A percentile compares a stretch with the other conserved stretches of the same genome.
Conservation (phyloP, 164 flowering plant genomes). For the Aristolochia californica region DNA sequence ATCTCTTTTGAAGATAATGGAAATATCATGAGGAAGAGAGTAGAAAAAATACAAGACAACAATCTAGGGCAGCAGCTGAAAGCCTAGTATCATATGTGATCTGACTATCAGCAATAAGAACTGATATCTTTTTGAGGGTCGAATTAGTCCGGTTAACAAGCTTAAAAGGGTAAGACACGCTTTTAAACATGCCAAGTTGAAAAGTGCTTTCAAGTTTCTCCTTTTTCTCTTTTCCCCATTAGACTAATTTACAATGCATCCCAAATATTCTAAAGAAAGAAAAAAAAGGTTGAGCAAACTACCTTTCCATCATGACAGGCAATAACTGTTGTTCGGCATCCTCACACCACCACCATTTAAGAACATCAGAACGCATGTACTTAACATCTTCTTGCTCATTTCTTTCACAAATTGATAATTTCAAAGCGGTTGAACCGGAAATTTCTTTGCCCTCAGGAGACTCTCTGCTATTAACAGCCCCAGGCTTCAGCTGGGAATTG, state of each 20-base stretch:
- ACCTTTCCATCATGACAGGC: slow-evolving; percentile 44
- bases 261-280: not conserved
- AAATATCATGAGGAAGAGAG: too few species aligned
- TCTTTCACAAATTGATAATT: slow-evolving; percentile 35
- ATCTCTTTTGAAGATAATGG: too few species aligned
- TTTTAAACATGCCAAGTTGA: too few species aligned
- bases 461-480: slow-evolving; percentile 30
- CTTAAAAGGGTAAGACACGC: too few species aligned
- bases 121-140: too few species aligned
- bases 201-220: too few species aligned
- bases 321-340: slow-evolving; percentile 33
- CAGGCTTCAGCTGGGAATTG: slow-evolving; percentile 64
- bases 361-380: slow-evolving; percentile 56
- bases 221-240: too few species aligned
- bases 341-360: slow-evolving; percentile 80
- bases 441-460: slow-evolving; percentile 57
- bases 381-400: slow-evolving; percentile 37
- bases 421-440: slow-evolving; percentile 33
- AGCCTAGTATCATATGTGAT: too few species aligned
- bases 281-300: slow-evolving; percentile 2
- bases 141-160: too few species aligned
- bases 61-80: too few species aligned
- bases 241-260: not conserved
- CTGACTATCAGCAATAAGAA: too few species aligned
- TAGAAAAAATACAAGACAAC: too few species aligned